Evolutionary conservation across 352 stramenopile species (phyloP).

Genomic region (Pythium dissotocum): DNA sequence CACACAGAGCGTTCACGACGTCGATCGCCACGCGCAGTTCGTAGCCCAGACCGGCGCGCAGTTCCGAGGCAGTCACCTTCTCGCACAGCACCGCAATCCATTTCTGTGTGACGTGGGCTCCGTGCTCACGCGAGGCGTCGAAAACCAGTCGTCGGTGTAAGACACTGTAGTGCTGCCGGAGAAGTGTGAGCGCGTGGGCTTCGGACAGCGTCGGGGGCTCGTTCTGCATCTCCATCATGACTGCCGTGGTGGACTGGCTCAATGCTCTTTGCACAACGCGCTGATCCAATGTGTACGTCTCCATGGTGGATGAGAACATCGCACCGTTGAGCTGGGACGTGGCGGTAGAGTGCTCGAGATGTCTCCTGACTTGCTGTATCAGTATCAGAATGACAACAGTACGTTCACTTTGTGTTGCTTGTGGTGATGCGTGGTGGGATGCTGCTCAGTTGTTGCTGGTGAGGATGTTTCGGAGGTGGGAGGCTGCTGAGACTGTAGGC

Average conservation of each 20-base stretch:
- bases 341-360: too few relatives aligned
- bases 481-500: constrained; percentile 57
- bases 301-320: too few relatives aligned
- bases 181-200: neutral
- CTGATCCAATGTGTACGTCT: too few relatives aligned
- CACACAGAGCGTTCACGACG: constrained; percentile 7
- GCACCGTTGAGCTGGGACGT: neutral
- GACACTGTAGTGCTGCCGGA: neutral
- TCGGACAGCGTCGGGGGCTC: neutral
- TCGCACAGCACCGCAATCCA: neutral
- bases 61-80: neutral
- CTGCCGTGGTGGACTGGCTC: too few relatives aligned
- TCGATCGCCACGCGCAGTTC: constrained; percentile 7
- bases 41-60: neutral
- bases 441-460: neutral
- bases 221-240: too few relatives aligned
- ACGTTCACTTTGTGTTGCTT: neutral
- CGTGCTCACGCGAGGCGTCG: neutral
- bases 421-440: neutral
- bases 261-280: too few relatives aligned
- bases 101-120: neutral
- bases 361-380: too few relatives aligned
- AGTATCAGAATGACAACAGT: too few relatives aligned
- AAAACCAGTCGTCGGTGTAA: neutral
- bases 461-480: constrained; percentile 15